phyloP scores from a whole-genome alignment of 1,284 basidiomycete genomes.

The Jaminaea rosea region DNA sequence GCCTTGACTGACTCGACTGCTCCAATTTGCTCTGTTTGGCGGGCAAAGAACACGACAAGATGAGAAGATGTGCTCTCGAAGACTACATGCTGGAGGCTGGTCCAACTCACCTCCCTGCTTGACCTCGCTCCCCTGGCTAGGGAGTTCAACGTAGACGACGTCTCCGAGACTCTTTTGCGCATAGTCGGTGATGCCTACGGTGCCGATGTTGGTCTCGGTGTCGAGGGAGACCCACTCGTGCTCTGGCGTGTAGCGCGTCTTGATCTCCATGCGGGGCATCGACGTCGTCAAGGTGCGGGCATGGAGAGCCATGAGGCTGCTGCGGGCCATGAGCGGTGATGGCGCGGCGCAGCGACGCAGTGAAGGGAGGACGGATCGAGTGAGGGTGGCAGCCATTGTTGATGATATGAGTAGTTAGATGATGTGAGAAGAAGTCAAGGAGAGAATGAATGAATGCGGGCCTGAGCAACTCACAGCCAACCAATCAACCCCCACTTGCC shows the following conservation, averaged over 20 bases:
- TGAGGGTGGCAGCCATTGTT: too few relatives aligned
- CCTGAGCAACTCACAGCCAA: too few relatives aligned
- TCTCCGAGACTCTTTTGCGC: conserved; percentile 89
- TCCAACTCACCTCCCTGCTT: conserved; percentile 63
- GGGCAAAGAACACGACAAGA: not conserved
- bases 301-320: too few relatives aligned
- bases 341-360: too few relatives aligned
- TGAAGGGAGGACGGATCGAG: too few relatives aligned
- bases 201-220: conserved; percentile 67
- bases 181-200: conserved; percentile 82
- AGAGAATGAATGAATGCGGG: too few relatives aligned
- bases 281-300: too few relatives aligned
- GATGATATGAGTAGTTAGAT: too few relatives aligned
- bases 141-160: conserved; percentile 94
- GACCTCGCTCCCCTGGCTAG: conserved; percentile 61
- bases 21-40: conserved; percentile 70
- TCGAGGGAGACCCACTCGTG: conserved; percentile 86
- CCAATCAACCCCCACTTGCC: too few relatives aligned
- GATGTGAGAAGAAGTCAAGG: too few relatives aligned
- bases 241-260: conserved; percentile 58
- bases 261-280: conserved; percentile 9
- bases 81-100: not conserved
- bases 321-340: too few relatives aligned
- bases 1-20: conserved; percentile 98
- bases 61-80: not conserved